These are phyloP conservation scores for Pseudogymnoascus pannorum DNA, from an alignment of 2,329 filamentous ascomycete species.

Conservation along the genomic window DNA sequence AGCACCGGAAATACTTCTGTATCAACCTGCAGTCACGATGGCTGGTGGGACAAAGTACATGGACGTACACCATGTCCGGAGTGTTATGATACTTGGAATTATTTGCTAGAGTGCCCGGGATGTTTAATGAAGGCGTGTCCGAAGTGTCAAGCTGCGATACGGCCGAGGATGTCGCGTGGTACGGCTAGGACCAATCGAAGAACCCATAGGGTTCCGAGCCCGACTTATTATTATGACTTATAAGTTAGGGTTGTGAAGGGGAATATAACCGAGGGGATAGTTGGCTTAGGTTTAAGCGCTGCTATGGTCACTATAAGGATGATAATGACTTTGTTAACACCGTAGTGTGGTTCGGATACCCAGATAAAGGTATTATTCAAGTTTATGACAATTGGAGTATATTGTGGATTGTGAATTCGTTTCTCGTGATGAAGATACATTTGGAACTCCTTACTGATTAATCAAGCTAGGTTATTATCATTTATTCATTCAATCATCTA, in stretches of 20 bases:
- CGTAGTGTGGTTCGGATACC: too few relatives aligned
- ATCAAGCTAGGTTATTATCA: too few relatives aligned
- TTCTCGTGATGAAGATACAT: too few relatives aligned
- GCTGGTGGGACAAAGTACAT: conserved; percentile 21
- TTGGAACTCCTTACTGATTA: too few relatives aligned
- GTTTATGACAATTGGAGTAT: too few relatives aligned
- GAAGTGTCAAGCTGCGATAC: conserved; percentile 16
- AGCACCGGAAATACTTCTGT: neutral
- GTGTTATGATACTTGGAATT: conserved; percentile 15
- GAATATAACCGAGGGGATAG: neutral
- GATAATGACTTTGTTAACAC: too few relatives aligned
- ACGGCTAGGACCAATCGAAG: neutral
- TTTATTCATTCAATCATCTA: too few relatives aligned
- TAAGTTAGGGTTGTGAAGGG: neutral
- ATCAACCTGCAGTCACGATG: conserved; percentile 15
- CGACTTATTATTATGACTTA: neutral
- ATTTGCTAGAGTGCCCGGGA: conserved; percentile 19
- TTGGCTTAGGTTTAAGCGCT: conserved; percentile 16
- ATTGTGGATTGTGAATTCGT: too few relatives aligned
- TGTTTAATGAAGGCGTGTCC: conserved; percentile 20
- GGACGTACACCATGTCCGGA: conserved; percentile 15
- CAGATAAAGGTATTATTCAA: too few relatives aligned
- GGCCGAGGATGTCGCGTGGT: conserved; percentile 2
- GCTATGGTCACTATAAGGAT: too few relatives aligned
- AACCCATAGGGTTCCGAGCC: neutral